Evolutionary conservation across 139 green algal species (phyloP).

Genomic region (Chlorella vulgaris): DNA sequence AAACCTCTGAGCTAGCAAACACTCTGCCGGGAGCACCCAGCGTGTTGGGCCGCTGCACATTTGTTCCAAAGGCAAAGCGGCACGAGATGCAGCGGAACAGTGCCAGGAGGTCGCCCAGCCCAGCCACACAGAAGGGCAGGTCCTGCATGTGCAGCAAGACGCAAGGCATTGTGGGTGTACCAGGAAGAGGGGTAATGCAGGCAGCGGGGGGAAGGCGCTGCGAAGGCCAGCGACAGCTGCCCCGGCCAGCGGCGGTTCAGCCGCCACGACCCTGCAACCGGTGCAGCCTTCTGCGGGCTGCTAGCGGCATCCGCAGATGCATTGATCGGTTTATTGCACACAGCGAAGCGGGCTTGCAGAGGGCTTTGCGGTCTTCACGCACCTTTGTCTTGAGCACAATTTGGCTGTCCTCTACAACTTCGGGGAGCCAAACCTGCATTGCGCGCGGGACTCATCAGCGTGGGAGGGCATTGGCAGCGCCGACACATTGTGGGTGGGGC

Average conservation of each 20-base stretch:
- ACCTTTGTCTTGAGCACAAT: constrained; percentile 52
- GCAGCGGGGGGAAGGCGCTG: too few species aligned
- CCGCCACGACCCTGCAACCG: too few species aligned
- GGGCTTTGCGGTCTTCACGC: too few species aligned
- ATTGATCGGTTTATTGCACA: too few species aligned
- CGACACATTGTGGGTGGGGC: not conserved
- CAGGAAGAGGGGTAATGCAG: too few species aligned
- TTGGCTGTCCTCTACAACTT: constrained; percentile 21
- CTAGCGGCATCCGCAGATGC: too few species aligned
- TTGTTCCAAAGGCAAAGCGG: constrained; percentile 56
- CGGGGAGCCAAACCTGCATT: constrained; percentile 51
- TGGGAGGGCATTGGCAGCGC: not conserved
- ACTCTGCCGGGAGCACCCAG: constrained; percentile 58
- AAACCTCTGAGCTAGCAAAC: constrained; percentile 47
- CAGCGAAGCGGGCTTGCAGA: too few species aligned
- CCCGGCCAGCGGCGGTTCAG: too few species aligned
- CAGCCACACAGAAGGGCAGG: constrained; percentile 61
- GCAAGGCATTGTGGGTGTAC: too few species aligned
- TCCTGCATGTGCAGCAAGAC: constrained; percentile 23
- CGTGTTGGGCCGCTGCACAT: constrained; percentile 24
- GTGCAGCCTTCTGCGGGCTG: too few species aligned
- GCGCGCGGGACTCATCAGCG: not conserved
- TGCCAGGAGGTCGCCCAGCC: constrained; percentile 57
- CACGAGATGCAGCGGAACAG: constrained; percentile 68
- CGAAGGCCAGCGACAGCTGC: too few species aligned